Conservation (phyloP, 1,284 basidiomycete genomes). For the Filobasidium uniguttulatum region DNA sequence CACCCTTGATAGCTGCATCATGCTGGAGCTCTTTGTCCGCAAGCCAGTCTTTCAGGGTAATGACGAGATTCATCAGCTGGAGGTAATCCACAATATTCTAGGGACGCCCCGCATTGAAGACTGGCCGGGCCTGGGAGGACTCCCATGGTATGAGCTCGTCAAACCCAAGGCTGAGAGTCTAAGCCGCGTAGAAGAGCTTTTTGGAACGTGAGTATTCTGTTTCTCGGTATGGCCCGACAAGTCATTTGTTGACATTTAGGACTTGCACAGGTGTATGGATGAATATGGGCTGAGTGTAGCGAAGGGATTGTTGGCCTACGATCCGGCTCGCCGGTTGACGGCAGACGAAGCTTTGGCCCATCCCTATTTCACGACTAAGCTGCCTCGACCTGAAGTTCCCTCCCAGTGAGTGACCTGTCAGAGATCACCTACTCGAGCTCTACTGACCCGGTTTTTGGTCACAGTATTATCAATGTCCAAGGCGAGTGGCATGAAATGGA, state of each 20-base stretch:
- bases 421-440: not conserved
- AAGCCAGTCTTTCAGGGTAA: constrained; percentile 91
- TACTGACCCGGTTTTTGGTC: not conserved
- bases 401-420: constrained; percentile 49
- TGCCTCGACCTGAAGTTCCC: constrained; percentile 59
- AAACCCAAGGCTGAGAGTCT: constrained; percentile 59
- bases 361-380: constrained; percentile 69
- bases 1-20: constrained; percentile 64
- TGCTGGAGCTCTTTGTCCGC: constrained; percentile 90
- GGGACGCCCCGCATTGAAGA: constrained; percentile 72
- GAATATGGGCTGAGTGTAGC: constrained; percentile 73
- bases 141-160: constrained; percentile 98
- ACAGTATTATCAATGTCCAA: constrained; percentile 19
- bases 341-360: constrained; percentile 67
- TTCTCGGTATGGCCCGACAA: not conserved
- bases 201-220: constrained; percentile 51
- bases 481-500: constrained; percentile 38
- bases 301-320: constrained; percentile 63
- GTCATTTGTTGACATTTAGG: not conserved
- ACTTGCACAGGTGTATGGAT: constrained; percentile 55
- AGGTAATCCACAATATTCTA: constrained; percentile 77
- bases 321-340: constrained; percentile 63
- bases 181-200: constrained; percentile 61
- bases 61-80: constrained; percentile 93
- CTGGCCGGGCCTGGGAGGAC: constrained; percentile 67